Evolutionary conservation across 768 basidiomycete genomes (phyloP), one percentile per base, ranked within the genome.

Genomic region (Dioszegia hungarica): DNA sequence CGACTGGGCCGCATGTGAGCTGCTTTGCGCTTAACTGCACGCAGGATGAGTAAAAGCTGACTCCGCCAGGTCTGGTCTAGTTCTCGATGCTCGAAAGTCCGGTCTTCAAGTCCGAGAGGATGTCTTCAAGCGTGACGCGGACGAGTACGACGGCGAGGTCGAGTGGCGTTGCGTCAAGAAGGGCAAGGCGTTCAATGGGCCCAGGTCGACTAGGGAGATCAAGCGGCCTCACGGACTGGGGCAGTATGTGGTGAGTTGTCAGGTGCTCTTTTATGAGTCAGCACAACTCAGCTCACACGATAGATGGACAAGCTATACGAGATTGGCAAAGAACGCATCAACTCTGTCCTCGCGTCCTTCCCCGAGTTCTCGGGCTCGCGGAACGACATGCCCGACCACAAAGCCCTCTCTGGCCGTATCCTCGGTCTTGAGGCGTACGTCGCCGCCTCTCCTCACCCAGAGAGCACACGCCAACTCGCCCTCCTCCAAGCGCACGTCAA

Each of bases 81-180:
- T 69, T 19, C 57, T 73, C 1, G 71, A 73, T 60, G 71, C 71
- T 15, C 19, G 59, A 9, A 73, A 73, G 54, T 63, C 60, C n/a
- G 71, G 71, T 39, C 46, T 73, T 15, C 20, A 40, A 24, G 54
- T 72, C 37, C 54, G 58, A 29, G 36, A 56, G 1, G 59, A 56
- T 9, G 51, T 65, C 22, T 34, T 20, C 20, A 46, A 20, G 37
- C n/a, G 10, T 2, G 64, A 72, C 47, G 36, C 25, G 34, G 31
- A 43, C 15, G 38, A 15, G 29, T 64, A 56, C 37, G 47, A 25
- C 5, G 67, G 70, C 10, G 44, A 52, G 2, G 17, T 72, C 2
- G 57, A 44, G 0, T 72, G 70, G 70, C 29, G 60, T 4, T 29
- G 20, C 9, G 59, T 38, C 34, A 68, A 67, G 52, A 66, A 67